Evolutionary conservation across 192 early-diverging fungal species (phyloP), one percentile per base, ranked within the genome.

Genomic region (Thamnidium elegans): DNA sequence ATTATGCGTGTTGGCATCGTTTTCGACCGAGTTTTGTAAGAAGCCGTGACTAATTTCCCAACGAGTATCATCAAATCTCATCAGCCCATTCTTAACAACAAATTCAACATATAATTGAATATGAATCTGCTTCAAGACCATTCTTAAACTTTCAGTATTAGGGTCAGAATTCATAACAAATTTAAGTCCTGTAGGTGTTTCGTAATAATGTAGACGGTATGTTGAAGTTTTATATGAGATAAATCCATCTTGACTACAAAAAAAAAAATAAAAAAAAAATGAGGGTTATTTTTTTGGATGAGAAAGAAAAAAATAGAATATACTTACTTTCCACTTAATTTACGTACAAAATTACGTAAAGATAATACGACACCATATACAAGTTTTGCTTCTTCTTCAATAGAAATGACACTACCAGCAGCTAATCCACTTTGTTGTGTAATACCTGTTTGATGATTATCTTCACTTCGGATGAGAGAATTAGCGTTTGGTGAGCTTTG

Each of bases 311-410:
- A 53, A 8, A 20, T 3, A 8, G 3, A 21, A 3, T 8, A 4
- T 45, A 68, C 64, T 56, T 74, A 80, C 79, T 74, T 86, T 51
- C 71, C 70, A 67, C 79, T 85, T 2, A 97, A 79, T 69, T 97
- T 96, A 58, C 79, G 84, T 50, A 94, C 89, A 17, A 96, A 84
- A 66, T 97, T 98, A 53, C 90, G 79, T 31, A 95, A 81, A 11
- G 92, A 94, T 53, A 89, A 92, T 13, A 95, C 86, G n/a, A 95
- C 93, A 62, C 96, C 96, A 69, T 97, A 98, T 15, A 98, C 93
- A 15, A 98, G 84, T 71, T 98, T 98, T 0, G 91, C 88, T 58
- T 97, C 92, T 67, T 97, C 94, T 55, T 91, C 85, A 63, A 81
- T 68, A 17, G 78, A 81, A 60, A 88, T 83, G 45, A 72, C 64